phyloP scores from a whole-genome alignment of 805 yeast genomes.

The Kuraishia ogatae region DNA sequence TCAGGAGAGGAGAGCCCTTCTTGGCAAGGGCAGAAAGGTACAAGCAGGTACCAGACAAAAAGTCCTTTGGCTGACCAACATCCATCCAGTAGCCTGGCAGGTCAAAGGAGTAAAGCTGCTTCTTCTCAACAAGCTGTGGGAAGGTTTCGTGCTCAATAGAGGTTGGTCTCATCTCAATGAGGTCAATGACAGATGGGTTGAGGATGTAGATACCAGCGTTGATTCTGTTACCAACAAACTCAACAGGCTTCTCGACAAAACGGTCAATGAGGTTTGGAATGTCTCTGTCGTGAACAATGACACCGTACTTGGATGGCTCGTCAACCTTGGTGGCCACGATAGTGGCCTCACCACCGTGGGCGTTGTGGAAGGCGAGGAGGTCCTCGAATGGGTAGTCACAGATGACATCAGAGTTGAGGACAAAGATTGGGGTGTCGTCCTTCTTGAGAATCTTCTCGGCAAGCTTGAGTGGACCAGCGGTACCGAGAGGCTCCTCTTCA shows the following conservation, averaged over 20 bases:
- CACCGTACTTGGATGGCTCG: constrained; percentile 99
- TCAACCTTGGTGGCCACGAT: constrained; percentile 99
- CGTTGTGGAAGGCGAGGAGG: constrained; percentile 84
- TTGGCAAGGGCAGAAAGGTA: constrained; percentile 82
- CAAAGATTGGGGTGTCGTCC: constrained; percentile 95
- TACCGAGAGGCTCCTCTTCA: constrained; percentile 98
- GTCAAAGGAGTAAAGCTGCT: constrained; percentile 87
- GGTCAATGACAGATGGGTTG: constrained; percentile 95
- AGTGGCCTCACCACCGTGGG: constrained; percentile 97
- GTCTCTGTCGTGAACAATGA: constrained; percentile 94
- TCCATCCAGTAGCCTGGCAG: constrained; percentile 99
- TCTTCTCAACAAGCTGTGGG: constrained; percentile 90
- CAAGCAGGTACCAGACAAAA: constrained; percentile 89
- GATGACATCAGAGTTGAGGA: constrained; percentile 95
- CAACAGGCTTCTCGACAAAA: constrained; percentile 98
- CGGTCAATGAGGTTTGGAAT: constrained; percentile 94
- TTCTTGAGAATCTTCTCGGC: constrained; percentile 91
- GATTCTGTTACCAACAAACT: constrained; percentile 98
- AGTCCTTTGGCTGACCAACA: constrained; percentile 99
- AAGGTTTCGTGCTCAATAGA: constrained; percentile 99
- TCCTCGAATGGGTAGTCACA: constrained; percentile 97
- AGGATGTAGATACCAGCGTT: constrained; percentile 98
- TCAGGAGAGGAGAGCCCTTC: constrained; percentile 65
- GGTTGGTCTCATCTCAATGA: constrained; percentile 97
- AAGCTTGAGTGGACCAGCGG: constrained; percentile 98